These are phyloP conservation scores for Penstemon davidsonii DNA, from an alignment of 257 asterid species.

Conservation along the genomic window DNA sequence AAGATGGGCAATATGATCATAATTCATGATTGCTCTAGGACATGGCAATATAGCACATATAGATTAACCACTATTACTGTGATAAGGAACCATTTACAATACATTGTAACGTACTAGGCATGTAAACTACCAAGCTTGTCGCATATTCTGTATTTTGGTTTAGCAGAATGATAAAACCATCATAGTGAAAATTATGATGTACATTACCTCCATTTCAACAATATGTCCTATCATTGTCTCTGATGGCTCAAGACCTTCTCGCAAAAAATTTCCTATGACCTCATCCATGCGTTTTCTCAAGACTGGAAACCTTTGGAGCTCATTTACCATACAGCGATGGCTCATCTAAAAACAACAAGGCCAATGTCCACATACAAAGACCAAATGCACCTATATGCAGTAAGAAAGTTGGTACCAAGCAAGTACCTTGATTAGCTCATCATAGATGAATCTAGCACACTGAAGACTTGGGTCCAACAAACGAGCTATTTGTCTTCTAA, in stretches of 20 bases:
- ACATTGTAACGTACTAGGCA: too few species aligned
- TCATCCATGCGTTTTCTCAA: slow-evolving; percentile 75
- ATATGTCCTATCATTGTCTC: slow-evolving; percentile 82
- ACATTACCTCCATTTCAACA: slow-evolving; percentile 85
- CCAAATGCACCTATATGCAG: slow-evolving; percentile 18
- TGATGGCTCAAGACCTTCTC: slow-evolving; percentile 84
- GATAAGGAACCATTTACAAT: background rate
- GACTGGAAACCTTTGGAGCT: slow-evolving; percentile 82
- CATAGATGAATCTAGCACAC: slow-evolving; percentile 89
- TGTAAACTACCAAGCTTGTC: slow-evolving; percentile 7
- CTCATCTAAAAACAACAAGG: slow-evolving; percentile 60
- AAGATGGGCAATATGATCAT: slow-evolving; percentile 1
- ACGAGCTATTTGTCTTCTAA: slow-evolving; percentile 85
- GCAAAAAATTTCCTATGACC: slow-evolving; percentile 68
- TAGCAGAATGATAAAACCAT: slow-evolving; percentile 5
- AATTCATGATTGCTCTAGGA: background rate
- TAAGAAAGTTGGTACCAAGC: slow-evolving; percentile 5
- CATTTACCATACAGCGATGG: slow-evolving; percentile 77
- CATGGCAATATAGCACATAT: background rate
- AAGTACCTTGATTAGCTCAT: slow-evolving; percentile 86
- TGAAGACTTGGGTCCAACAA: slow-evolving; percentile 95
- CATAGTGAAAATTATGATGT: background rate
- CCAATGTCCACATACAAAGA: slow-evolving; percentile 22
- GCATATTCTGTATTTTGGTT: background rate
- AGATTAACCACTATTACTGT: background rate